A percentile compares a stretch with the other conserved stretches of the same genome.
Evolutionary conservation across 225 moss, liverwort and hornwort genomes (phyloP).

Genomic region (Polytrichum commune): DNA sequence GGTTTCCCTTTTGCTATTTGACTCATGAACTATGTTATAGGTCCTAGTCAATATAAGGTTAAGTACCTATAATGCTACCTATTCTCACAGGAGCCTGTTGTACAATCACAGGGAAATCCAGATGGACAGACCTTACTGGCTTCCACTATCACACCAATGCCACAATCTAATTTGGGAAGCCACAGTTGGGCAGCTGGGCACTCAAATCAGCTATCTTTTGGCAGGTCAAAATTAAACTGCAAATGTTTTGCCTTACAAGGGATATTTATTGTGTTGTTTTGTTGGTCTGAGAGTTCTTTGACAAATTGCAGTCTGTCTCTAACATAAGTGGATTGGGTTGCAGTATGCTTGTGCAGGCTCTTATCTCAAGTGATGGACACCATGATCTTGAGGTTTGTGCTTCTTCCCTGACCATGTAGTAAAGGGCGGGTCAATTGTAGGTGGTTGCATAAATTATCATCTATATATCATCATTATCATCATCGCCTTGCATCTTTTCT

Average conservation of each 20-base stretch:
- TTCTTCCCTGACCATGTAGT: not conserved
- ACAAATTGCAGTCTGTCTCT: slow-evolving; percentile 11
- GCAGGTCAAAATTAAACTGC: slow-evolving; percentile 56
- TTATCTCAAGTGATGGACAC: slow-evolving; percentile 95
- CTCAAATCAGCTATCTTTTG: slow-evolving; percentile 72
- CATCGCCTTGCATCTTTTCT: too few species aligned
- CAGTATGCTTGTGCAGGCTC: slow-evolving; percentile 94
- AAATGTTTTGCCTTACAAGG: slow-evolving; percentile 4
- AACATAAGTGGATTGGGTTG: slow-evolving; percentile 20
- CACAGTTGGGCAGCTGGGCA: slow-evolving; percentile 46
- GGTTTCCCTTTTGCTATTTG: too few species aligned
- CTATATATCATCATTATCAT: too few species aligned
- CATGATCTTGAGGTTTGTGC: slow-evolving; percentile 82
- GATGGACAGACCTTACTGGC: slow-evolving; percentile 97
- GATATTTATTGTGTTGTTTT: not conserved
- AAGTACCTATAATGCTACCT: too few species aligned
- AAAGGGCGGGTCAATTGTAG: too few species aligned
- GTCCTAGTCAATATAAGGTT: too few species aligned
- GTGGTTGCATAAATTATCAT: too few species aligned
- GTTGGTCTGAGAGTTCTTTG: slow-evolving; percentile 9
- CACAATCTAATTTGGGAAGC: slow-evolving; percentile 55
- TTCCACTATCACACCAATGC: slow-evolving; percentile 93
- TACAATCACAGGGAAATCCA: slow-evolving; percentile 74
- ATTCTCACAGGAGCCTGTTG: not conserved
- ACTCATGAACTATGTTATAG: too few species aligned